Evolutionary conservation across 1,284 basidiomycete species (phyloP).

Genomic region (Phlebopus sp.): DNA sequence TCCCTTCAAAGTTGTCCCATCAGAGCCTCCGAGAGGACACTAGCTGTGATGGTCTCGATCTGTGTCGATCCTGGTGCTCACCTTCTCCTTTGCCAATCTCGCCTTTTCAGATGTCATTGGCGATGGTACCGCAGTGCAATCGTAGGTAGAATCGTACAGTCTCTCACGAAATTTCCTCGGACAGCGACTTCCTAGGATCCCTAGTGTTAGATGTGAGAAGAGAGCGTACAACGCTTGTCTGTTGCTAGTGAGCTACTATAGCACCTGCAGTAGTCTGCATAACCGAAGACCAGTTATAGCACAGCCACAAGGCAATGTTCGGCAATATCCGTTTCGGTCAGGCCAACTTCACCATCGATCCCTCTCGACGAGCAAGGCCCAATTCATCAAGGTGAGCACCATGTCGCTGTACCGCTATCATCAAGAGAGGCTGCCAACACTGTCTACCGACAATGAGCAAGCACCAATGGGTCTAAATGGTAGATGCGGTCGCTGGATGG

Average conservation of each 20-base stretch:
- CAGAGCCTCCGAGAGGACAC: background rate
- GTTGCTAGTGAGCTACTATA: no score
- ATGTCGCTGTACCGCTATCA: background rate
- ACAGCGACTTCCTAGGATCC: no score
- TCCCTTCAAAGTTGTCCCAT: constrained; percentile 39
- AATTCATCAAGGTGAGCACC: constrained; percentile 27
- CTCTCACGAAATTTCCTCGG: no score
- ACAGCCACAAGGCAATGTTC: constrained; percentile 21
- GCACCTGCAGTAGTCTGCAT: no score
- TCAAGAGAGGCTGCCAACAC: background rate
- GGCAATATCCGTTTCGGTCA: constrained; percentile 23
- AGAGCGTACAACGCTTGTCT: no score
- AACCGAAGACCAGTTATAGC: background rate
- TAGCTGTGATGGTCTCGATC: no score
- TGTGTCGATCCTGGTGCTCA: constrained; percentile 1
- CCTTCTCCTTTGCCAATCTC: constrained; percentile 33
- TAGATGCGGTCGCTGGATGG: constrained; percentile 16
- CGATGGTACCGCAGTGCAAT: no score
- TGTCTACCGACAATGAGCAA: background rate
- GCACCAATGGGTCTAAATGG: background rate
- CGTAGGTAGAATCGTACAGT: no score
- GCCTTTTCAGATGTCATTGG: constrained; percentile 35
- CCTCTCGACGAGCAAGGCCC: constrained; percentile 25
- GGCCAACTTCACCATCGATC: background rate
- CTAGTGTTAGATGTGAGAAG: no score